Evolutionary conservation across 2,329 filamentous ascomycete genomes (phyloP).

Genomic region (Iodosphaeria phyllophila): DNA sequence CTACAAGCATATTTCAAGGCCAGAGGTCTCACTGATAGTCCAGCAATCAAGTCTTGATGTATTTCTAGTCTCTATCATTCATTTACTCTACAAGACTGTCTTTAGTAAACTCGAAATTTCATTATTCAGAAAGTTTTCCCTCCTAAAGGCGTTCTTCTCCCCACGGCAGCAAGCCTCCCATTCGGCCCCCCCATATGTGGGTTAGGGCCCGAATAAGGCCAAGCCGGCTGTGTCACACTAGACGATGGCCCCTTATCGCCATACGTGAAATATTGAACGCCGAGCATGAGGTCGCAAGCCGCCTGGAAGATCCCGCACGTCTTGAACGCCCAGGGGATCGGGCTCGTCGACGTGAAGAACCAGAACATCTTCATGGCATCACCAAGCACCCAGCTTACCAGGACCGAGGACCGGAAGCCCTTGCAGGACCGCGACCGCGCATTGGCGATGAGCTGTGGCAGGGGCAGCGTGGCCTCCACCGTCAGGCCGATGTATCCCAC

Average conservation of each 20-base stretch:
- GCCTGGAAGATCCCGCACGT: slow-evolving; percentile 69
- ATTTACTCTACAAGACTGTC: too few species aligned
- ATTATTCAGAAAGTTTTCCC: too few species aligned
- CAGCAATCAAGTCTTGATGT: too few species aligned
- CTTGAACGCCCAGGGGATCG: slow-evolving; percentile 66
- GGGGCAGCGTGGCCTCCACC: slow-evolving; percentile 63
- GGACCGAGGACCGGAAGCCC: slow-evolving; percentile 58
- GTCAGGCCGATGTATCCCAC: slow-evolving; percentile 61
- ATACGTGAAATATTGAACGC: slow-evolving; percentile 56
- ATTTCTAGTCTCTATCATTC: too few species aligned
- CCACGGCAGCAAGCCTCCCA: slow-evolving; percentile 18
- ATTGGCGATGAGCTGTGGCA: slow-evolving; percentile 64
- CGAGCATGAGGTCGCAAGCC: slow-evolving; percentile 54
- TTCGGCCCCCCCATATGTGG: slow-evolving; percentile 11
- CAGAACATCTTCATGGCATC: slow-evolving; percentile 78
- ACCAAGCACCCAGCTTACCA: slow-evolving; percentile 61
- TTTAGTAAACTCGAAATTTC: too few species aligned
- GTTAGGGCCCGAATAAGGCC: slow-evolving; percentile 12
- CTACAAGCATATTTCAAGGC: too few species aligned
- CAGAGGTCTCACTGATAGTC: too few species aligned
- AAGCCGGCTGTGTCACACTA: slow-evolving; percentile 9
- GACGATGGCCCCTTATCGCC: slow-evolving; percentile 26
- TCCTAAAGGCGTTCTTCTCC: slow-evolving; percentile 18
- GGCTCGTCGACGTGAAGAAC: slow-evolving; percentile 55
- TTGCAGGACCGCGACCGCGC: slow-evolving; percentile 49